These are phyloP conservation scores for Talaromyces rugulosus DNA, from an alignment of 2,329 filamentous ascomycete species.

Conservation along the genomic window DNA sequence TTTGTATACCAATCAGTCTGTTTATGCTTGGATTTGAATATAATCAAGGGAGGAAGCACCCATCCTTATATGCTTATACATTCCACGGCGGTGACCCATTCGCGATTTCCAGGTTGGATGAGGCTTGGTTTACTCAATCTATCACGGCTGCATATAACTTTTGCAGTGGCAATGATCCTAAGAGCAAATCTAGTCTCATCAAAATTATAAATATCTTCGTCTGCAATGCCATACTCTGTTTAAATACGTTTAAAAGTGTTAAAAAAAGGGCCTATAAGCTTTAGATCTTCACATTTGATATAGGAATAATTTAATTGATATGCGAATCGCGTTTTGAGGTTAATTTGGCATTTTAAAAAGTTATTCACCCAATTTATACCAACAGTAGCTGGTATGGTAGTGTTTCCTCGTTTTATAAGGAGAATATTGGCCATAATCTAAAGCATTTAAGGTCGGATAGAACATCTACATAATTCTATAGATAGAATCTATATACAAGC, in stretches of 20 bases:
- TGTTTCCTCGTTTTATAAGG: background rate
- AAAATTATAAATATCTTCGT: conserved; percentile 6
- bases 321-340: background rate
- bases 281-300: background rate
- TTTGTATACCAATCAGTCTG: background rate
- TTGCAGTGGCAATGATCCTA: too few relatives aligned
- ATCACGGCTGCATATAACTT: too few relatives aligned
- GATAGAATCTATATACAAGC: background rate
- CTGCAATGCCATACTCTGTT: background rate
- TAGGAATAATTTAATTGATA: background rate
- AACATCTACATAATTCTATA: background rate
- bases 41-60: too few relatives aligned
- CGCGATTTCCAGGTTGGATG: too few relatives aligned
- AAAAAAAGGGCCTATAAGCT: background rate
- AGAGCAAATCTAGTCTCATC: too few relatives aligned
- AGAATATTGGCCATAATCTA: background rate
- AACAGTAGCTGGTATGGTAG: too few relatives aligned
- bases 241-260: background rate
- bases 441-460: background rate
- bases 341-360: background rate
- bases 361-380: too few relatives aligned
- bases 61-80: too few relatives aligned
- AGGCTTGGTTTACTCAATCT: too few relatives aligned
- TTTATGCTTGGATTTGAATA: conserved; percentile 5
- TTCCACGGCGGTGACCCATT: too few relatives aligned